Percentiles rank a stretch among this genome's conserved stretches.
Conservation (phyloP, 495 filamentous ascomycete genomes). For the Podospora conica region DNA sequence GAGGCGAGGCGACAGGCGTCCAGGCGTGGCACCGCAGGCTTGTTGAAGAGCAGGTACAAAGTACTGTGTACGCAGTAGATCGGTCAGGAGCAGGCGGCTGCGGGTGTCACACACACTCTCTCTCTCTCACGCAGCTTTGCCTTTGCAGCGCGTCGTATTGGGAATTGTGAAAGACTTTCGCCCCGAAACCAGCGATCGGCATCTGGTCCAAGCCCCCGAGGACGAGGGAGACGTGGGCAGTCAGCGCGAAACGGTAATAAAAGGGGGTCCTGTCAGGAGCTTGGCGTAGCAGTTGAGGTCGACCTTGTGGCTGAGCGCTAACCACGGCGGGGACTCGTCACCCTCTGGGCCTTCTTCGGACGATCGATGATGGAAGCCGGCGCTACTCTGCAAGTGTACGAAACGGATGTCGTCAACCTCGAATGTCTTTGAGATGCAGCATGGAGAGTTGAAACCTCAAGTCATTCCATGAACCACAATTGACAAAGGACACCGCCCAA, state of each 20-base stretch:
- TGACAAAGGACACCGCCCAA: neutral
- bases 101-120: neutral
- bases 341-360: neutral
- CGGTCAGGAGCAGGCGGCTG: neutral
- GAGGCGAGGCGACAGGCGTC: no score
- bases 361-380: neutral
- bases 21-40: no score
- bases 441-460: neutral
- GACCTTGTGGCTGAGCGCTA: neutral
- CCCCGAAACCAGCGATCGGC: neutral
- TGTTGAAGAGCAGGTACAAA: no score
- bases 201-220: neutral
- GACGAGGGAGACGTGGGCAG: neutral
- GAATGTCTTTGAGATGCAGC: neutral
- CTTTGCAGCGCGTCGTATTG: neutral
- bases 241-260: neutral
- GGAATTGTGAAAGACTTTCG: neutral
- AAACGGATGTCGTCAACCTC: neutral
- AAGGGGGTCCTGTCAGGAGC: neutral
- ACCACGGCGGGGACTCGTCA: neutral
- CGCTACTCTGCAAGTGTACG: neutral
- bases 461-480: no score
- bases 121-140: neutral
- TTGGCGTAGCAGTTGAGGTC: neutral
- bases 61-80: no score